A percentile compares a stretch with the other conserved stretches of the same genome.
phyloP scores from a whole-genome alignment of 805 yeast genomes.

The Lachancea meyersii region DNA sequence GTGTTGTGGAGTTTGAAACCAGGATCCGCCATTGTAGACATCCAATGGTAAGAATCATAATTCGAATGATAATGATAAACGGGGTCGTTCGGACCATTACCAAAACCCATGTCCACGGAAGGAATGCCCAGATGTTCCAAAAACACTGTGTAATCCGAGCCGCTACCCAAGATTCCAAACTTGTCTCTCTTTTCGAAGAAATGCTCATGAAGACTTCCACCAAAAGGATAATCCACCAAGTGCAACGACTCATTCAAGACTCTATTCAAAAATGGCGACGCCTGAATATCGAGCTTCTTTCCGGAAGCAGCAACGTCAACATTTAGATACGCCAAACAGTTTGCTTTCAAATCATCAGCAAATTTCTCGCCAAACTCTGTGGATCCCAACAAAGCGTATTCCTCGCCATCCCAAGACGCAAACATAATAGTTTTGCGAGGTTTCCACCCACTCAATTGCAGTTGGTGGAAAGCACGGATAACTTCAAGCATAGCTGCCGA shows the following conservation, averaged over 20 bases:
- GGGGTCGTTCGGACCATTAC: slow-evolving; percentile 40
- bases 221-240: slow-evolving; percentile 42
- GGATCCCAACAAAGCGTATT: slow-evolving; percentile 66
- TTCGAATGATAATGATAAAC: slow-evolving; percentile 73
- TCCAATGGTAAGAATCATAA: slow-evolving; percentile 69
- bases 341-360: slow-evolving; percentile 39
- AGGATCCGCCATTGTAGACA: slow-evolving; percentile 57
- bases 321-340: slow-evolving; percentile 63
- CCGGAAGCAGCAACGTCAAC: slow-evolving; percentile 63
- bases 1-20: slow-evolving; percentile 54
- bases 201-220: slow-evolving; percentile 33
- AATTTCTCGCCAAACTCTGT: slow-evolving; percentile 72
- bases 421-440: slow-evolving; percentile 59
- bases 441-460: slow-evolving; percentile 53
- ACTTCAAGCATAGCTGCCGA: slow-evolving; percentile 60
- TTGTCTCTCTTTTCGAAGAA: slow-evolving; percentile 21
- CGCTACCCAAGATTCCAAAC: slow-evolving; percentile 55
- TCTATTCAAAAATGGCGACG: slow-evolving; percentile 54
- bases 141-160: slow-evolving; percentile 63
- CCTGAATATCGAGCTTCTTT: slow-evolving; percentile 38
- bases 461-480: slow-evolving; percentile 50
- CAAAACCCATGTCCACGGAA: slow-evolving; percentile 55
- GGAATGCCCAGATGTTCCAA: slow-evolving; percentile 56
- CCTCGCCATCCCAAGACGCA: slow-evolving; percentile 84
- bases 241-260: slow-evolving; percentile 42